These are phyloP conservation scores for Diphasiastrum complanatum DNA, from an alignment of 83 land plant species.

Conservation along the genomic window DNA sequence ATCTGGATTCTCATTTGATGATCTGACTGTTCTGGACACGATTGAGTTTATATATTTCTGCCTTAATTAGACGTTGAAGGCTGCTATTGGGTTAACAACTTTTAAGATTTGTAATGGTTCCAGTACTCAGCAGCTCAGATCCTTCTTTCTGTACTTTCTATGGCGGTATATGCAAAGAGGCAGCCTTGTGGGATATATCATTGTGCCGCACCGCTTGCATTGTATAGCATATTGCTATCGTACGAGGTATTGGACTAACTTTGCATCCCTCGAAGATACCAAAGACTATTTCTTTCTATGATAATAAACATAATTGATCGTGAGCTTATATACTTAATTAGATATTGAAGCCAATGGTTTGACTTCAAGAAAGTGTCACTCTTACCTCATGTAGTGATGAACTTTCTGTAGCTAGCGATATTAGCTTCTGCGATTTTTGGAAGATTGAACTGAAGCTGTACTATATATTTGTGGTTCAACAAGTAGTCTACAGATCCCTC, in stretches of 20 bases:
- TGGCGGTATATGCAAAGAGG: slow-evolving; percentile 15
- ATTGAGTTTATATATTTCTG: not conserved
- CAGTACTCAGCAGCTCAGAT: slow-evolving; percentile 12
- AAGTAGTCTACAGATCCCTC: too few species aligned
- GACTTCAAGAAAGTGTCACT: too few species aligned
- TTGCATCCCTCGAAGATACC: not conserved
- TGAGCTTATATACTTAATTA: too few species aligned
- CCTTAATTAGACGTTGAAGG: too few species aligned
- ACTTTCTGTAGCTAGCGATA: too few species aligned
- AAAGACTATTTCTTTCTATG: too few species aligned
- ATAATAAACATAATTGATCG: too few species aligned
- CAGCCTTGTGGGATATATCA: slow-evolving; percentile 9
- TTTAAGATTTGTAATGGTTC: too few species aligned
- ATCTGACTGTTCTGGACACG: not conserved
- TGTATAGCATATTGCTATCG: slow-evolving; percentile 9
- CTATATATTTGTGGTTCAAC: not conserved
- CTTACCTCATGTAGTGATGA: too few species aligned
- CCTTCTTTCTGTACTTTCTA: slow-evolving; percentile 1
- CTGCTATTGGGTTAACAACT: too few species aligned
- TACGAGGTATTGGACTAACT: slow-evolving; percentile 11
- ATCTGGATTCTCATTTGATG: not conserved
- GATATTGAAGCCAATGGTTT: too few species aligned
- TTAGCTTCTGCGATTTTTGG: not conserved
- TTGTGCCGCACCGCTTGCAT: slow-evolving; percentile 9
- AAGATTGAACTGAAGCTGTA: not conserved